These are phyloP conservation scores for Bassia scoparia DNA, from an alignment of 148 eudicot species.

Conservation along the genomic window DNA sequence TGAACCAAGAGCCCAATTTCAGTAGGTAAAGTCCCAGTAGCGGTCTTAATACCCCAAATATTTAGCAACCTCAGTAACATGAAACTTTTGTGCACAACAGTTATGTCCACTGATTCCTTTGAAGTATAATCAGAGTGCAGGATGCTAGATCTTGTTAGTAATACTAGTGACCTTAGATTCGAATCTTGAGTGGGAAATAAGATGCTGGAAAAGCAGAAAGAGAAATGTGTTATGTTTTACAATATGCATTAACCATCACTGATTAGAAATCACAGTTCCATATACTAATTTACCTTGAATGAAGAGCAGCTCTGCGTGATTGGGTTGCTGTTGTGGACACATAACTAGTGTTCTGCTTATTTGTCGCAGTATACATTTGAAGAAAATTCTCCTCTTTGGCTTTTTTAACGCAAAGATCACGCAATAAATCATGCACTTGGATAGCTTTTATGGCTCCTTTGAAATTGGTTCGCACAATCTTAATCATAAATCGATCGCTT, in stretches of 20 bases:
- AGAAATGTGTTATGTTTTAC: no score
- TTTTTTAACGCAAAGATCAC: slow-evolving; percentile 30
- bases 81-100: neutral
- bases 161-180: slow-evolving; percentile 23
- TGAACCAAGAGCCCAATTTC: slow-evolving; percentile 20
- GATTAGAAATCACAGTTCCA: no score
- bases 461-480: slow-evolving; percentile 19
- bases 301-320: slow-evolving; percentile 20
- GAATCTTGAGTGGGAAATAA: neutral
- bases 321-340: neutral
- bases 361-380: neutral
- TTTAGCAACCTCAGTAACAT: slow-evolving; percentile 22
- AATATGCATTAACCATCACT: no score
- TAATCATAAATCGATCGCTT: slow-evolving; percentile 29
- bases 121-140: neutral
- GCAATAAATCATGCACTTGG: slow-evolving; percentile 28
- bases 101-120: slow-evolving; percentile 13
- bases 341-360: neutral
- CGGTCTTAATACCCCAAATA: slow-evolving; percentile 25
- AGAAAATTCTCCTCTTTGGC: slow-evolving; percentile 31
- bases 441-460: slow-evolving; percentile 22
- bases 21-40: slow-evolving; percentile 10
- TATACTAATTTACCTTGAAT: slow-evolving; percentile 26
- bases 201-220: slow-evolving; percentile 9
- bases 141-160: slow-evolving; percentile 21